Conservation (phyloP, 1,139 yeast species). For the Lodderomyces margitis region DNA sequence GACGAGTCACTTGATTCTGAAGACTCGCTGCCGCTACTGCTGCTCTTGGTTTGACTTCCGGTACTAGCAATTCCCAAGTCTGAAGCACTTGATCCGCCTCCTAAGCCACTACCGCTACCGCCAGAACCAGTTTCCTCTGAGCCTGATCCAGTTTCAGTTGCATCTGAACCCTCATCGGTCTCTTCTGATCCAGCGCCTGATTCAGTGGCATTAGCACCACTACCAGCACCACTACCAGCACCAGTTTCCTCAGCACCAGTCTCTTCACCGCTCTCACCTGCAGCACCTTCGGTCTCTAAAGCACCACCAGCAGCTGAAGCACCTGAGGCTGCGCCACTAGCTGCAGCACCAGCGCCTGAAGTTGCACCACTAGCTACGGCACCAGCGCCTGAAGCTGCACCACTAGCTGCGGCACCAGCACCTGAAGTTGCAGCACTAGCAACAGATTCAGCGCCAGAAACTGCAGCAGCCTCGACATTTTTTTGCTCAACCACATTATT, state of each 20-base stretch:
- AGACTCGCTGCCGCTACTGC: conserved; percentile 1
- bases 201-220: too few relatives aligned
- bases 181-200: background rate
- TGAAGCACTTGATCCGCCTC: conserved; percentile 1
- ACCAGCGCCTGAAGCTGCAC: conserved; percentile 5
- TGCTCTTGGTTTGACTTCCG: background rate
- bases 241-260: conserved; percentile 1
- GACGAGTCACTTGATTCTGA: background rate
- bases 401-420: conserved; percentile 4
- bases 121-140: conserved; percentile 5
- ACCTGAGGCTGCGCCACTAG: background rate
- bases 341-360: background rate
- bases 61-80: background rate
- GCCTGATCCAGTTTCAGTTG: conserved; percentile 7
- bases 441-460: conserved; percentile 7
- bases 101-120: background rate
- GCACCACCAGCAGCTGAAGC: conserved; percentile 1
- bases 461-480: conserved; percentile 5
- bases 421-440: conserved; percentile 6
- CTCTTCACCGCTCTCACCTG: conserved; percentile 4
- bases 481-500: conserved; percentile 7
- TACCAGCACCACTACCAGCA: background rate
- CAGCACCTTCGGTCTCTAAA: conserved; percentile 4
- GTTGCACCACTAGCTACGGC: conserved; percentile 6
- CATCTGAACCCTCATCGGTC: conserved; percentile 5